Conservation (phyloP, 345 rosid genomes). For the Leavenworthia alabamica region DNA sequence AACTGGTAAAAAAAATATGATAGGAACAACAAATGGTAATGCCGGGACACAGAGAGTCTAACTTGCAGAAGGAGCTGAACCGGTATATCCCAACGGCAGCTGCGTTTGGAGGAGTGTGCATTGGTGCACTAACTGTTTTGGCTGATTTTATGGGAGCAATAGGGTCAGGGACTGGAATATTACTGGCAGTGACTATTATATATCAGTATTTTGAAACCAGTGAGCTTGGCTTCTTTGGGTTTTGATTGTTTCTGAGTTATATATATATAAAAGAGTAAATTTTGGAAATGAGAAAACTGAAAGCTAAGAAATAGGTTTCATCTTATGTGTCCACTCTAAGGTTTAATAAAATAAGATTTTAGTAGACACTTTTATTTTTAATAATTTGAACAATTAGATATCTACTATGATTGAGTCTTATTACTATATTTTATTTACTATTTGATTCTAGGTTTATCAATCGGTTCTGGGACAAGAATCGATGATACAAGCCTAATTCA, state of each 20-base stretch:
- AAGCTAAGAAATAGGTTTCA: too few relatives aligned
- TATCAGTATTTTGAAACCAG: conserved; percentile 66
- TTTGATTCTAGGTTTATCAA: too few relatives aligned
- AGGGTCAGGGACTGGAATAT: conserved; percentile 70
- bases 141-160: conserved; percentile 83
- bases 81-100: conserved; percentile 74
- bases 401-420: too few relatives aligned
- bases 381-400: too few relatives aligned
- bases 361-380: conserved; percentile 7
- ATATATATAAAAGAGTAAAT: too few relatives aligned
- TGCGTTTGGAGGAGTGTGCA: conserved; percentile 74
- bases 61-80: conserved; percentile 63
- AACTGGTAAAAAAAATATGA: neutral
- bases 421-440: too few relatives aligned
- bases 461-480: too few relatives aligned
- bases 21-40: conserved; percentile 89
- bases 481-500: too few relatives aligned
- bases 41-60: conserved; percentile 71
- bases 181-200: conserved; percentile 65
- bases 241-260: too few relatives aligned
- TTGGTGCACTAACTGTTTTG: conserved; percentile 66
- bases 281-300: too few relatives aligned
- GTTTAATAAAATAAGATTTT: neutral
- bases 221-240: conserved; percentile 73
- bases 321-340: too few relatives aligned